Base-by-base conservation (phyloP, 306 rosid genomes). In the Betula pendula region DNA sequence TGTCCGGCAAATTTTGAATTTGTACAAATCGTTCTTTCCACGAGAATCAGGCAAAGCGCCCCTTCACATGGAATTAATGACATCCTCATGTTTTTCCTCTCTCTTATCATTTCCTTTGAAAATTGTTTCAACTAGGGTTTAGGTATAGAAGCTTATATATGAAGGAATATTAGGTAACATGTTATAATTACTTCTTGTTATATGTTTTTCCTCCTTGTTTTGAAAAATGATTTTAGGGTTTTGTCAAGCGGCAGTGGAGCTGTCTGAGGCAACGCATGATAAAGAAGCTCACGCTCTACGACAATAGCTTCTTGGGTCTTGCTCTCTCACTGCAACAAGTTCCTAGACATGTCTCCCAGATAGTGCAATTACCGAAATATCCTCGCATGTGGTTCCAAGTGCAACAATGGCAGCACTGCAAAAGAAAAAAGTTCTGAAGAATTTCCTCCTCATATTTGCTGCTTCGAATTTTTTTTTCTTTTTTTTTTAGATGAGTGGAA, bases 301-400 rank as follows among this genome's bases (percentile, higher is more conserved):
- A 77, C 80, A 77, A 38, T 44, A 51, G 56, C 38, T 40, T 82
- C 75, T 83, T 77, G 84, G 86, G 82, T 81, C 59, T 73, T 52
- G 73, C 70, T 75, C 72, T 83, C 65, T 79, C 50, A 68, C 77
- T 5, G 84, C 86, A 81, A 75, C 89, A 87, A 89, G 84, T 87
- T 87, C 91, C 89, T 45, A 87, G 89, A 81, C 73, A 24, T 75
- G 75, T 76, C 72, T 47, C 50, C 80, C 66, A n/a, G 7, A 5
- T 44, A 22, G 6, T 35, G 63, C 77, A 81, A 77, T 85, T 81
- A 85, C 88, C 42, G 17, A 69, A 60, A 25, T 72, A 47, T 79
- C 89, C 87, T 68, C 68, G 4, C 17, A 7, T 16, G 35, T 47
- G 44, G 44, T 48, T 59, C 56, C 67, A 17, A 38, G 17, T 38